These are phyloP conservation scores for Boletus bicolor DNA, from an alignment of 768 basidiomycete genomes.

Conservation along the genomic window DNA sequence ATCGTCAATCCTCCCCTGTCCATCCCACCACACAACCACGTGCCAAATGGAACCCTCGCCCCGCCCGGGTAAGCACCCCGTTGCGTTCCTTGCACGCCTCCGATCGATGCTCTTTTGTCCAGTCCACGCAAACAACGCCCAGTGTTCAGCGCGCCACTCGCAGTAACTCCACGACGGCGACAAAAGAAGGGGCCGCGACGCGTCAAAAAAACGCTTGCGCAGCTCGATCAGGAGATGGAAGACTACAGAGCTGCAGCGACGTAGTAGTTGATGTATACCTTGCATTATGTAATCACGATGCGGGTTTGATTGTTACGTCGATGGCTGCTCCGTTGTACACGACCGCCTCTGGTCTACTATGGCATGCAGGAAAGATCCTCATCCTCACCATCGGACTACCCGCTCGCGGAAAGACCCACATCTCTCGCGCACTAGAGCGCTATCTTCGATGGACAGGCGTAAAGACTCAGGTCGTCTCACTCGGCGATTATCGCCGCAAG, in stretches of 20 bases:
- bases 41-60: slow-evolving; percentile 14
- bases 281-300: slow-evolving; percentile 6
- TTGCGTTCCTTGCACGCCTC: neutral
- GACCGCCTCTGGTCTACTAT: slow-evolving; percentile 82
- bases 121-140: slow-evolving; percentile 22
- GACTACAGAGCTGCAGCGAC: slow-evolving; percentile 52
- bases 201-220: slow-evolving; percentile 61
- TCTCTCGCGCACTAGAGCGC: slow-evolving; percentile 92
- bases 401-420: slow-evolving; percentile 94
- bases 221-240: slow-evolving; percentile 80
- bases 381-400: slow-evolving; percentile 91
- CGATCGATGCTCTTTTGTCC: slow-evolving; percentile 1
- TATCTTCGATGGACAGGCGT: slow-evolving; percentile 98
- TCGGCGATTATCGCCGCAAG: slow-evolving; percentile 94
- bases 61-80: slow-evolving; percentile 10
- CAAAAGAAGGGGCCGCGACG: slow-evolving; percentile 74
- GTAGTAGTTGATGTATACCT: too few species aligned
- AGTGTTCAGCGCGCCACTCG: slow-evolving; percentile 18
- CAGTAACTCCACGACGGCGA: slow-evolving; percentile 39
- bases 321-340: slow-evolving; percentile 96
- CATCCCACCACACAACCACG: slow-evolving; percentile 10
- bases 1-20: neutral
- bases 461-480: slow-evolving; percentile 89
- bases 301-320: neutral
- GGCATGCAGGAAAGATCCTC: slow-evolving; percentile 93